A percentile compares a stretch with the other conserved stretches of the same genome.
Evolutionary conservation across 257 asterid genomes (phyloP).

Genomic region (Lycium ferocissimum): DNA sequence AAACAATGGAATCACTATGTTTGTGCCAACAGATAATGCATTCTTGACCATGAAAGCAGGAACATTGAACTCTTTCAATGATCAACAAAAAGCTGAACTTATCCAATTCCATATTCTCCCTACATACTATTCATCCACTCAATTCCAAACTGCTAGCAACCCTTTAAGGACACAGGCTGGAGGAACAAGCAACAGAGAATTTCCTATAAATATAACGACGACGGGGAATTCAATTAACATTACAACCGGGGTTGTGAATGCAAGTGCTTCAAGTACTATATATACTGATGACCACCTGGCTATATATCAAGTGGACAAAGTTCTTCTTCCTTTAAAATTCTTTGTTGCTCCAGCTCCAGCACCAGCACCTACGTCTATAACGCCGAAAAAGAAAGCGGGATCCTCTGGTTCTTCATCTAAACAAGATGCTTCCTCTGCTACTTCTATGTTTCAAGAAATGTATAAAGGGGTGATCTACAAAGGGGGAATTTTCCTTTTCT

Average conservation of each 20-base stretch:
- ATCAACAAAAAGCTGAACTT: slow-evolving; percentile 49
- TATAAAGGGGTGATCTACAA: slow-evolving; percentile 33
- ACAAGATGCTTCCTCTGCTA: slow-evolving; percentile 41
- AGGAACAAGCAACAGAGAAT: slow-evolving; percentile 43
- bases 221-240: slow-evolving; percentile 50
- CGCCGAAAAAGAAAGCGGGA: slow-evolving; percentile 38
- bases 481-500: slow-evolving; percentile 23
- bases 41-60: slow-evolving; percentile 54
- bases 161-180: slow-evolving; percentile 66
- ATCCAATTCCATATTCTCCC: slow-evolving; percentile 59
- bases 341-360: slow-evolving; percentile 55
- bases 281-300: slow-evolving; percentile 58
- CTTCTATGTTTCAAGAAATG: not conserved
- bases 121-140: slow-evolving; percentile 41
- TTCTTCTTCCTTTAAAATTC: slow-evolving; percentile 55
- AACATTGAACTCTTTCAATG: slow-evolving; percentile 50
- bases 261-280: slow-evolving; percentile 48
- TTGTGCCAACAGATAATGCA: slow-evolving; percentile 53
- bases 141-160: slow-evolving; percentile 58
- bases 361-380: slow-evolving; percentile 58
- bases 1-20: slow-evolving; percentile 53
- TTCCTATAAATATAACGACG: slow-evolving; percentile 55
- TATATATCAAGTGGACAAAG: slow-evolving; percentile 57
- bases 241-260: slow-evolving; percentile 55
- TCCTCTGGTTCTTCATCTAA: slow-evolving; percentile 22